Evolutionary conservation across 805 yeast species (phyloP).

Genomic region (Suhomyces emberorum): DNA sequence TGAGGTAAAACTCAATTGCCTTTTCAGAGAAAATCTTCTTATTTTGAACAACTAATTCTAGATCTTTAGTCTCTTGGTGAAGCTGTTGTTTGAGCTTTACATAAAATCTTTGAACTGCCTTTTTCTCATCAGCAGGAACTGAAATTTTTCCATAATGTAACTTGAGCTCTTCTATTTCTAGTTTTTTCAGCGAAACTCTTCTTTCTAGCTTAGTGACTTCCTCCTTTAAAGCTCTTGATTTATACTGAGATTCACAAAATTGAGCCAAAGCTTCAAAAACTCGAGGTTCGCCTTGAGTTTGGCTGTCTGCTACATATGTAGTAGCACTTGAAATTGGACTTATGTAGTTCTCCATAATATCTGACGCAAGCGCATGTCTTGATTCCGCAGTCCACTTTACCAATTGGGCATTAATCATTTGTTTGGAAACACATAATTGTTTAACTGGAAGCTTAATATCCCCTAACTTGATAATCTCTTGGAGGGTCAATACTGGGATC

Average conservation of each 20-base stretch:
- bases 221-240: constrained; percentile 41
- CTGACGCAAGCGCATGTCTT: constrained; percentile 60
- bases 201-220: constrained; percentile 41
- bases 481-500: constrained; percentile 55
- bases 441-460: constrained; percentile 12
- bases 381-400: constrained; percentile 74
- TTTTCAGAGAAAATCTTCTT: constrained; percentile 44
- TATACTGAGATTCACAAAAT: constrained; percentile 68
- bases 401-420: constrained; percentile 39
- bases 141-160: constrained; percentile 38
- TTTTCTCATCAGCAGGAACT: constrained; percentile 45
- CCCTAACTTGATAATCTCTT: constrained; percentile 14
- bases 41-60: constrained; percentile 34
- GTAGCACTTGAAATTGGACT: constrained; percentile 46
- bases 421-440: constrained; percentile 16
- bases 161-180: constrained; percentile 50
- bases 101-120: constrained; percentile 51
- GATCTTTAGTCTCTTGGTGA: constrained; percentile 47
- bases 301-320: too few relatives aligned
- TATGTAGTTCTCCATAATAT: constrained; percentile 57
- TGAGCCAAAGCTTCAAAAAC: constrained; percentile 61
- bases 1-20: constrained; percentile 59
- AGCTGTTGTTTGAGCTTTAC: constrained; percentile 47
- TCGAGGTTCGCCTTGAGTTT: neutral
- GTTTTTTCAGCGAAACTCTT: constrained; percentile 39